Conservation (phyloP, 2,329 filamentous ascomycete species). For the Colletotrichum endophyticum region DNA sequence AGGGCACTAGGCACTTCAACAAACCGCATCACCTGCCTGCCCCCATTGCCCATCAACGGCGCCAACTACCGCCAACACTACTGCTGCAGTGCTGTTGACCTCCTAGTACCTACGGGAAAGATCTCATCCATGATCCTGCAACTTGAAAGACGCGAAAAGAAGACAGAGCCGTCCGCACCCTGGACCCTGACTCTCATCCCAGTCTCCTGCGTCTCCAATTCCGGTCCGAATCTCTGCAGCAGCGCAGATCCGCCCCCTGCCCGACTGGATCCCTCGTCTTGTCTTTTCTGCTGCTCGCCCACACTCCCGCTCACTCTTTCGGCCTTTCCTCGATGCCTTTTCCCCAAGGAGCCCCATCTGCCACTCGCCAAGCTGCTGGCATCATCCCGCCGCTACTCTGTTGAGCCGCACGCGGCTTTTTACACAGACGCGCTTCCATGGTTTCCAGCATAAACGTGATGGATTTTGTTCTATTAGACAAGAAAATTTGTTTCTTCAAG, state of each 20-base stretch:
- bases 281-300: not conserved
- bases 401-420: not conserved
- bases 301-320: constrained; percentile 10
- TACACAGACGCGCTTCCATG: not conserved
- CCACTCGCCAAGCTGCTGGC: not conserved
- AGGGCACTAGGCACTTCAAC: not conserved
- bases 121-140: not conserved
- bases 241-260: not conserved
- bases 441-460: not conserved
- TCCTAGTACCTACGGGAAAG: no score
- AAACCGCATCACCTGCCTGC: not conserved
- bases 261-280: not conserved
- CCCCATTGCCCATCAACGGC: not conserved
- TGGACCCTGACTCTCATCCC: constrained; percentile 8
- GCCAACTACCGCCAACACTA: not conserved
- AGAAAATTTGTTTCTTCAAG: not conserved
- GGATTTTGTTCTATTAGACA: not conserved
- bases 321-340: constrained; percentile 11
- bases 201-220: not conserved
- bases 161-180: not conserved
- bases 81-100: not conserved
- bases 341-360: not conserved
- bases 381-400: not conserved
- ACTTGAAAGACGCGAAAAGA: not conserved
- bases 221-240: not conserved